Percentiles rank a stretch among this genome's conserved stretches.
These are phyloP conservation scores for Ceratobasidium sp. DNA, from an alignment of 1,284 basidiomycete species.

Conservation along the genomic window DNA sequence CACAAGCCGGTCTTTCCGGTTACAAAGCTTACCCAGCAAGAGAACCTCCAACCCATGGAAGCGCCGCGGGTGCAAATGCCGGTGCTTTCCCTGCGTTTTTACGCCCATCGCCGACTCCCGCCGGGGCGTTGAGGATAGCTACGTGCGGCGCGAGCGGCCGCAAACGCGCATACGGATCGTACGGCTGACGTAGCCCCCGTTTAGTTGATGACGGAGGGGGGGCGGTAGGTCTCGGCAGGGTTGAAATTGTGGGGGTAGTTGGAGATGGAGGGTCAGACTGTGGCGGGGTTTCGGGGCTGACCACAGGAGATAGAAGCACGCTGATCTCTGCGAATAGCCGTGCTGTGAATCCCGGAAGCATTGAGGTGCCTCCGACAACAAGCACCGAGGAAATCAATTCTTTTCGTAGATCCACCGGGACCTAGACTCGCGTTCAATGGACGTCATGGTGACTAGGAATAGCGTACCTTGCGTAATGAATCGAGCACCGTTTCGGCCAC, in stretches of 20 bases:
- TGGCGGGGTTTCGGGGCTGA: constrained; percentile 41
- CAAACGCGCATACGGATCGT: constrained; percentile 75
- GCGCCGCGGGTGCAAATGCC: constrained; percentile 76
- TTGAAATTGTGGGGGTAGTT: constrained; percentile 36
- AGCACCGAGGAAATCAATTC: constrained; percentile 82
- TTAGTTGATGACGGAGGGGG: constrained; percentile 10
- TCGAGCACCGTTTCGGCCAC: constrained; percentile 82
- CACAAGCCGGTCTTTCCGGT: neutral
- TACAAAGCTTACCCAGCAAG: constrained; percentile 78
- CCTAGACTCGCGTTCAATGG: constrained; percentile 54
- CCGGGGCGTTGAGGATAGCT: constrained; percentile 84
- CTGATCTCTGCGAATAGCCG: constrained; percentile 80
- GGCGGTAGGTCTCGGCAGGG: constrained; percentile 37
- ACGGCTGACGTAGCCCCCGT: constrained; percentile 47
- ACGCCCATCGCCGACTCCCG: constrained; percentile 34
- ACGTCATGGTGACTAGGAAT: neutral
- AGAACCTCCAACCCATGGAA: constrained; percentile 93
- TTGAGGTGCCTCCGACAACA: constrained; percentile 86
- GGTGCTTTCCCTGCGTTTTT: constrained; percentile 80
- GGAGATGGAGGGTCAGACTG: constrained; percentile 42
- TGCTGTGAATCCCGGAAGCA: constrained; percentile 90
- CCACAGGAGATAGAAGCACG: constrained; percentile 59
- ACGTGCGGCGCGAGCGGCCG: constrained; percentile 73
- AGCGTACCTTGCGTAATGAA: constrained; percentile 72
- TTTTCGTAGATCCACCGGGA: constrained; percentile 87